phyloP scores from a whole-genome alignment of 2,329 filamentous ascomycete species.

The Cladophialophora chaetospira region DNA sequence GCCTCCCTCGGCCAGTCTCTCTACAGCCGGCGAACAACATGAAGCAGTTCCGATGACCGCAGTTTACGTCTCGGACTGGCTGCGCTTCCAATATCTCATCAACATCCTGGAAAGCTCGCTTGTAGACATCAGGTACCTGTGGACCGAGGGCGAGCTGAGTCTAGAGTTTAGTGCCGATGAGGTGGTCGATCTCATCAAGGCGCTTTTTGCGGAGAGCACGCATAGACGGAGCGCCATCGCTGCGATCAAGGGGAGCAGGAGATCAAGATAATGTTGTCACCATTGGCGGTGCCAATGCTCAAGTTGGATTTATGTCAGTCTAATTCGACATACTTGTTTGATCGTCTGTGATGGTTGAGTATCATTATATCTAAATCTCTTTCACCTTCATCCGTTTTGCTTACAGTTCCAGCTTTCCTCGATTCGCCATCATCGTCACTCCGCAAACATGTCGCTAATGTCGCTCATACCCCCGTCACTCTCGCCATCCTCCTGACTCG shows the following conservation, averaged over 20 bases:
- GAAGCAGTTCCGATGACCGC: conserved; percentile 55
- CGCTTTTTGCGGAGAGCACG: conserved; percentile 65
- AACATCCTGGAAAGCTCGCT: conserved; percentile 65
- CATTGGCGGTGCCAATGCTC: too few species aligned
- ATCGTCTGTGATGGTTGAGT: too few species aligned
- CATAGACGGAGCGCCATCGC: conserved; percentile 58
- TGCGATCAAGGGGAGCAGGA: conserved; percentile 36
- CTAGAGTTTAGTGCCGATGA: conserved; percentile 64
- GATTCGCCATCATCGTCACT: too few species aligned
- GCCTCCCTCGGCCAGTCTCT: conserved; percentile 35
- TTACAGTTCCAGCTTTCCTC: too few species aligned
- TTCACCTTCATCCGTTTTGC: too few species aligned
- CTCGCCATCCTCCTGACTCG: too few species aligned
- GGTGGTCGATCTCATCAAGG: conserved; percentile 64
- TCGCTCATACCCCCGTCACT: too few species aligned
- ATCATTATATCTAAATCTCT: too few species aligned
- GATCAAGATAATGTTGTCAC: not conserved
- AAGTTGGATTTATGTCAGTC: too few species aligned
- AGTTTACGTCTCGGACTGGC: conserved; percentile 64
- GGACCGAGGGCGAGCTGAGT: conserved; percentile 65
- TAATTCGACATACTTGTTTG: too few species aligned
- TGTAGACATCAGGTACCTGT: conserved; percentile 66
- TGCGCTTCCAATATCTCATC: conserved; percentile 65
- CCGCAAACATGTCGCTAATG: too few species aligned
- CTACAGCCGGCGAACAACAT: conserved; percentile 16